These are phyloP conservation scores for Zoysia pacifica DNA, from an alignment of 176 grass and related monocot genomes.

Conservation along the genomic window DNA sequence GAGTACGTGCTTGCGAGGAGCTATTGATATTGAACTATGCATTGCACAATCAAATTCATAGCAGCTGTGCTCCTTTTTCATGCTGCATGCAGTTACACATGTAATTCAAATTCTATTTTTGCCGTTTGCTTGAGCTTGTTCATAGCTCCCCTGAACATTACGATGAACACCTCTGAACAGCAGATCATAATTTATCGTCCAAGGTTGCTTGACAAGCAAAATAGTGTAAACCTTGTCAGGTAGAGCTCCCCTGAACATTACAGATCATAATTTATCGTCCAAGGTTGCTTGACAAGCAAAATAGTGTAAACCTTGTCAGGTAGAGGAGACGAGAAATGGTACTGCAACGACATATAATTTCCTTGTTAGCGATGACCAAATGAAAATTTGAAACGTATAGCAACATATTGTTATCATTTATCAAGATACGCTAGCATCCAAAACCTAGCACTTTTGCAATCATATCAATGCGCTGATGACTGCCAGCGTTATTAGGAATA, in stretches of 20 bases:
- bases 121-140: neutral
- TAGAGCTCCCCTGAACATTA: neutral
- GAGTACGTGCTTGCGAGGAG: no score
- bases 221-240: constrained; percentile 25
- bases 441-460: neutral
- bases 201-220: neutral
- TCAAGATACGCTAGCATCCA: no score
- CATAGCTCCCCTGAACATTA: neutral
- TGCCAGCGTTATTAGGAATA: neutral
- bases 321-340: constrained; percentile 59
- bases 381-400: neutral
- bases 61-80: neutral
- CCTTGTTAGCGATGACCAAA: constrained; percentile 8
- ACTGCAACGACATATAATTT: constrained; percentile 52
- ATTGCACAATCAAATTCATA: neutral
- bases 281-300: neutral
- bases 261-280: neutral
- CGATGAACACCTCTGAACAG: neutral
- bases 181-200: neutral
- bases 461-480: neutral
- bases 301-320: constrained; percentile 25
- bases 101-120: no score
- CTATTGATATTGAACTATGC: neutral
- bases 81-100: no score
- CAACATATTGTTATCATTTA: no score